Evolutionary conservation across 805 yeast species (phyloP).

Genomic region (Maudiozyma turicensis): DNA sequence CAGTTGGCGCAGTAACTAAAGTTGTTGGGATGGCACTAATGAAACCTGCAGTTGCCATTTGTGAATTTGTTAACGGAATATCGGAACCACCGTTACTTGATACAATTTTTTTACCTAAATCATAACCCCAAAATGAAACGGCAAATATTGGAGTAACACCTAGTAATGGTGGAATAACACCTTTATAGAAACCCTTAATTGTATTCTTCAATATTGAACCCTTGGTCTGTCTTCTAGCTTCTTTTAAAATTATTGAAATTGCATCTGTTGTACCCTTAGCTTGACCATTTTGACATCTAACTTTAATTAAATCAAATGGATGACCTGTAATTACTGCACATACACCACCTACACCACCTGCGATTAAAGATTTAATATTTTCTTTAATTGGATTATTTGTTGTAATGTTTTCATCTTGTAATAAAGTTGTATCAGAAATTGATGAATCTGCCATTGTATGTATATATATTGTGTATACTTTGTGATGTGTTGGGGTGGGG

Average conservation of each 20-base stretch:
- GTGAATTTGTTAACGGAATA: conserved; percentile 47
- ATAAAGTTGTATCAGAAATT: conserved; percentile 4
- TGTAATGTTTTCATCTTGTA: conserved; percentile 4
- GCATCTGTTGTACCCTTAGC: conserved; percentile 56
- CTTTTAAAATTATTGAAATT: conserved; percentile 56
- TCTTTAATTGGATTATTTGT: conserved; percentile 30
- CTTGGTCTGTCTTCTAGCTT: conserved; percentile 9
- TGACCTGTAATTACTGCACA: conserved; percentile 95
- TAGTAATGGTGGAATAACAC: conserved; percentile 87
- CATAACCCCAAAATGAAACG: conserved; percentile 97
- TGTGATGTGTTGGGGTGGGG: neutral
- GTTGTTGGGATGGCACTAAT: conserved; percentile 92
- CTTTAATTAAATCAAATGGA: conserved; percentile 91
- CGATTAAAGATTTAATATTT: conserved; percentile 74
- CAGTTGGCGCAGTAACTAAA: conserved; percentile 94
- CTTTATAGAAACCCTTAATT: conserved; percentile 70
- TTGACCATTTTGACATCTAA: conserved; percentile 71
- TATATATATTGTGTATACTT: too few relatives aligned
- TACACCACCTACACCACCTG: conserved; percentile 96
- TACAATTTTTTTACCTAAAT: conserved; percentile 76
- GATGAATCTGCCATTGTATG: conserved; percentile 4
- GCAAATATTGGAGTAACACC: conserved; percentile 99
- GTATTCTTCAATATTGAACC: conserved; percentile 12
- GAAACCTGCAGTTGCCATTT: conserved; percentile 88
- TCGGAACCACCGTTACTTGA: conserved; percentile 22